Base-by-base conservation (phyloP, 768 basidiomycete genomes). In the Podaxis rugospora region DNA sequence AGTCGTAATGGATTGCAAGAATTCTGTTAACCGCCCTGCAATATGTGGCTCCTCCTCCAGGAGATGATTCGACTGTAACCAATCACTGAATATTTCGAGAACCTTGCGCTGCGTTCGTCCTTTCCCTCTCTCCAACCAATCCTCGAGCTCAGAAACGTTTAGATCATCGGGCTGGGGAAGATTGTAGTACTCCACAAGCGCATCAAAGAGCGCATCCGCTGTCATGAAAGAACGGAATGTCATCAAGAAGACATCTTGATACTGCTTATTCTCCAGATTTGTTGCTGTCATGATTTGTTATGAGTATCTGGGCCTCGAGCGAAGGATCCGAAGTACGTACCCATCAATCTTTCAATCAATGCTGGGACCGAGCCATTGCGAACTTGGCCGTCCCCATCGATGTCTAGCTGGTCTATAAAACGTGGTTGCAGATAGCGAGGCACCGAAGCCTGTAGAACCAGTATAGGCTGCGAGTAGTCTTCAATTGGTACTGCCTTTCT, bases 191-290 rank as follows among this genome's bases (percentile, higher is more conserved):
- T 84, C 80, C 16, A 86, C 74, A 32, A 95, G 82, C 53, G 85
- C 74, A 32, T 90, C 86, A 64, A 93, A 86, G 2, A 95, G 72
- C 44, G 80, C 75, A 44, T 85, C 81, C 2, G 90, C 82, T 5
- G 83, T 84, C 25, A 85, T 87, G 69, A 95, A 93, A 0, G 91
- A 89, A 56, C 86, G 81, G 75, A 91, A 93, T 14, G 93, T 95
- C 72, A 84, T 86, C 49, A 95, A 78, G 75, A 96, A 95, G n/a
- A 83, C 79, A 35, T 80, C 76, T 27, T 80, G 77, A 69, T 80
- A 89, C 10, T 69, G 59, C 23, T 65, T 69, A 47, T 64, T 62
- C 51, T 69, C 69, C 18, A 65, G 57, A 59, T 44, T 46, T 64
- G 57, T 63, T 71, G 64, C 71, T 71, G 58, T 37, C 35, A 66